Percentiles rank a stretch among this genome's conserved stretches.
These are phyloP conservation scores for Curvularia spicifera DNA, from an alignment of 2,329 filamentous ascomycete species.

Conservation along the genomic window DNA sequence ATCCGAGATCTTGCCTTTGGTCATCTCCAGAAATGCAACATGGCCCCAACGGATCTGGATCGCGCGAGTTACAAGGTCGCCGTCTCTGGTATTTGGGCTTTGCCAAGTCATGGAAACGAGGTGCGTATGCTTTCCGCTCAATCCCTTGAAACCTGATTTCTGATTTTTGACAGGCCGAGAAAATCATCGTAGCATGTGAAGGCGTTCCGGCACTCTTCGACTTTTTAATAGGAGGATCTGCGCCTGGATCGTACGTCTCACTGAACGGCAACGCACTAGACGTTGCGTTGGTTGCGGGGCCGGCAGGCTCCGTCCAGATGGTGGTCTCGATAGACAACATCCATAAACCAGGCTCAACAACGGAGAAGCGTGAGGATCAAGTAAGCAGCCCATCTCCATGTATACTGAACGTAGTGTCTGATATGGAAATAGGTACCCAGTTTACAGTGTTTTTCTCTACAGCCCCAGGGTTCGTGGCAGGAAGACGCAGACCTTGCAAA, in stretches of 20 bases:
- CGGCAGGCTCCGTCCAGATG: constrained; percentile 18
- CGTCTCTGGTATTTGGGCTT: constrained; percentile 61
- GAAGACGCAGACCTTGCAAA: constrained; percentile 24
- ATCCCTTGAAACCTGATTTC: background rate
- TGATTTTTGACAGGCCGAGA: constrained; percentile 29
- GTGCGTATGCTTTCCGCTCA: constrained; percentile 53
- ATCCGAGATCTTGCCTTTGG: constrained; percentile 35
- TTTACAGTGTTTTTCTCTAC: constrained; percentile 36
- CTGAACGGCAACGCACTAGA: constrained; percentile 72
- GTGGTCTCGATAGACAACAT: constrained; percentile 62
- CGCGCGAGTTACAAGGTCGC: constrained; percentile 47
- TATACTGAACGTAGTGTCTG: constrained; percentile 16
- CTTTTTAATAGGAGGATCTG: constrained; percentile 59
- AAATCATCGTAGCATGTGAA: constrained; percentile 53
- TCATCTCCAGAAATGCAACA: constrained; percentile 28
- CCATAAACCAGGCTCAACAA: constrained; percentile 59
- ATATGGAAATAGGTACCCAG: constrained; percentile 26
- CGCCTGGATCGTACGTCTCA: constrained; percentile 54
- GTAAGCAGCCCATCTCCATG: constrained; percentile 28
- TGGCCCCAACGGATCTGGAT: constrained; percentile 16
- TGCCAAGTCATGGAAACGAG: constrained; percentile 30
- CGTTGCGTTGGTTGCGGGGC: constrained; percentile 45
- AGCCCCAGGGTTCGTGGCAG: constrained; percentile 32
- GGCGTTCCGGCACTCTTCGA: constrained; percentile 67
- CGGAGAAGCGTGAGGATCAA: constrained; percentile 42